Percentiles rank a stretch among this genome's conserved stretches.
These are phyloP conservation scores for Hymenochaete sp. DNA, from an alignment of 1,284 basidiomycete genomes.

Conservation along the genomic window DNA sequence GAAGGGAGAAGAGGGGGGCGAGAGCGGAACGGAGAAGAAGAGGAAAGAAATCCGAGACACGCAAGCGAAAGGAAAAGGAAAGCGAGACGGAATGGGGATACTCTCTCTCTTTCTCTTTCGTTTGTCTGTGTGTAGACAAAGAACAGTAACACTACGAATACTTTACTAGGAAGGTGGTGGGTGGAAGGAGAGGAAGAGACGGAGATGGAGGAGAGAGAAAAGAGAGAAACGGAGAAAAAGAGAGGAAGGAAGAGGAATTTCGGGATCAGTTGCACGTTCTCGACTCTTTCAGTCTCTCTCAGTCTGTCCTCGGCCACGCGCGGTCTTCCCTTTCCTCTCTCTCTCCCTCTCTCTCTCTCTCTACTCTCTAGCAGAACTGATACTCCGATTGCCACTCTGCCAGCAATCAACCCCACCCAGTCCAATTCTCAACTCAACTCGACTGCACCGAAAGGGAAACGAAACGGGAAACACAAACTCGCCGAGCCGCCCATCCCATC, in stretches of 20 bases:
- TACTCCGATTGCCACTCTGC: too few relatives aligned
- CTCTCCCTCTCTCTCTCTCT: too few relatives aligned
- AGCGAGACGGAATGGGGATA: neutral
- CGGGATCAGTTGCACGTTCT: too few relatives aligned
- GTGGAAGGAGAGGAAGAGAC: neutral
- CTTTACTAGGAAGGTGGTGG: neutral
- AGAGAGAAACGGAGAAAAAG: neutral
- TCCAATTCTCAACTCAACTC: too few relatives aligned
- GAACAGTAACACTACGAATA: neutral
- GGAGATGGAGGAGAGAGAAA: conserved; percentile 2
- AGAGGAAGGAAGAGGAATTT: neutral
- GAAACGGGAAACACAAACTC: too few relatives aligned
- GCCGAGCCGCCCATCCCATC: too few relatives aligned
- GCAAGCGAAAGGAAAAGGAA: neutral
- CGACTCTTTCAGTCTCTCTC: too few relatives aligned
- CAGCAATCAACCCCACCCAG: too few relatives aligned
- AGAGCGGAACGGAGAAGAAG: neutral
- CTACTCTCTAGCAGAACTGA: too few relatives aligned
- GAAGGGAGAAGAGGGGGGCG: neutral
- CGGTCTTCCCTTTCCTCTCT: too few relatives aligned
- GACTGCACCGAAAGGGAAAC: too few relatives aligned
- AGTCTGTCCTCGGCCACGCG: too few relatives aligned
- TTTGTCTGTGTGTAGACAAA: neutral
- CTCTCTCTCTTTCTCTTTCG: neutral
- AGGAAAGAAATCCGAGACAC: neutral